Evolutionary conservation across 352 stramenopile genomes (phyloP), one percentile per base, ranked within the genome.

Genomic region (Phytophthora sp.): DNA sequence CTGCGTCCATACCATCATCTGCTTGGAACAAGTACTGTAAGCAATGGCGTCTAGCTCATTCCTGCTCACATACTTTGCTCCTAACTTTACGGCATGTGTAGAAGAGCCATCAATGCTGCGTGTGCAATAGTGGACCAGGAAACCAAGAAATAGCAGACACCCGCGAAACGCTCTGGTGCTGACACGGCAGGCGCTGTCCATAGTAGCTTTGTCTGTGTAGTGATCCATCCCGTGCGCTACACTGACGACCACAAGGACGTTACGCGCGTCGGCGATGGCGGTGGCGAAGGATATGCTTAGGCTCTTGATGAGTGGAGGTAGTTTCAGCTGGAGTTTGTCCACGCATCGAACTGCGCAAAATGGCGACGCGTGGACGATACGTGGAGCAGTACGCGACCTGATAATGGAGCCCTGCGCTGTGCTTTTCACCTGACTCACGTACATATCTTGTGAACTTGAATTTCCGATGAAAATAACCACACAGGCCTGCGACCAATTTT

Each of bases 141-240:
- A 33, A 21, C 30, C 26, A 21, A 31, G 12, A 27, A 35, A 18
- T 23, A 39, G 18, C 9, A 55, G 33, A 59, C 15, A 50, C 38
- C 12, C 8, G 31, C 52, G 42, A 56, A 68, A 63, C 61, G 53
- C 31, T 45, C n/a, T 54, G 41, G 41, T n/a, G 26, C 16, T 58
- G 50, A 53, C 30, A 30, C 11, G 30, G 20, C 36, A 45, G 29
- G 27, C 6, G 56, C 45, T 63, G 44, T 57, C 42, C 56, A 35
- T 45, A 51, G 7, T 18, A 46, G 35, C 24, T 30, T 27, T 26
- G 8, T 3, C 12, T 26, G n/a, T 38, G 51, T 8, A 13, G 6
- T 33, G 29, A n/a, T n/a, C n/a, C n/a, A 29, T 29, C 16, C 15
- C 7, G 33, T 4, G 20, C 31, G 27, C 21, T 60, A 15, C 8